Evolutionary conservation across 306 rosid genomes (phyloP).

Genomic region (Pterocarpus santalinus): DNA sequence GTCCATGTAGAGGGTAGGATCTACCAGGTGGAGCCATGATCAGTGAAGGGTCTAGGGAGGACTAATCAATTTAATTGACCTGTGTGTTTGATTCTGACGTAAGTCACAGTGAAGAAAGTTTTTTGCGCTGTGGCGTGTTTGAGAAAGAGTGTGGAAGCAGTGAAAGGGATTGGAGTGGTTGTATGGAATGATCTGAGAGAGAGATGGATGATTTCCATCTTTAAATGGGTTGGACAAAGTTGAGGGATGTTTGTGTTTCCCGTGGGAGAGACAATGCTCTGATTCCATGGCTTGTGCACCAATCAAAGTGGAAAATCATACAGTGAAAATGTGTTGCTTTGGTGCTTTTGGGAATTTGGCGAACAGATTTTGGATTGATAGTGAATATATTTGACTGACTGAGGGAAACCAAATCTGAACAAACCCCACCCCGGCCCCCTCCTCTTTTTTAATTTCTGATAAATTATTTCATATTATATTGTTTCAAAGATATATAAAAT

Average conservation of each 20-base stretch:
- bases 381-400: constrained; percentile 38
- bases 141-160: constrained; percentile 42
- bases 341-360: constrained; percentile 63
- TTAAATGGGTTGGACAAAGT: constrained; percentile 43
- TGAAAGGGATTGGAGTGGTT: constrained; percentile 40
- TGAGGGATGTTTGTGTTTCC: constrained; percentile 61
- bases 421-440: background rate
- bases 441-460: background rate
- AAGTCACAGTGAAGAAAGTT: constrained; percentile 54
- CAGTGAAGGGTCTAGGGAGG: constrained; percentile 18
- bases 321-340: constrained; percentile 43
- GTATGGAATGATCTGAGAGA: background rate
- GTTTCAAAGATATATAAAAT: too few species aligned
- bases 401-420: constrained; percentile 42
- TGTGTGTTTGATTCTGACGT: constrained; percentile 43
- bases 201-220: background rate
- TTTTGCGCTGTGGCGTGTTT: background rate
- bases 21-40: constrained; percentile 58
- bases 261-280: constrained; percentile 58
- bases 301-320: constrained; percentile 45
- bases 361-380: constrained; percentile 49
- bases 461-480: too few species aligned
- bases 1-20: constrained; percentile 51
- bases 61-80: background rate
- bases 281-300: constrained; percentile 64